A percentile compares a stretch with the other conserved stretches of the same genome.
These are phyloP conservation scores for Phragmites australis DNA, from an alignment of 176 grass and related monocot genomes.

Conservation along the genomic window DNA sequence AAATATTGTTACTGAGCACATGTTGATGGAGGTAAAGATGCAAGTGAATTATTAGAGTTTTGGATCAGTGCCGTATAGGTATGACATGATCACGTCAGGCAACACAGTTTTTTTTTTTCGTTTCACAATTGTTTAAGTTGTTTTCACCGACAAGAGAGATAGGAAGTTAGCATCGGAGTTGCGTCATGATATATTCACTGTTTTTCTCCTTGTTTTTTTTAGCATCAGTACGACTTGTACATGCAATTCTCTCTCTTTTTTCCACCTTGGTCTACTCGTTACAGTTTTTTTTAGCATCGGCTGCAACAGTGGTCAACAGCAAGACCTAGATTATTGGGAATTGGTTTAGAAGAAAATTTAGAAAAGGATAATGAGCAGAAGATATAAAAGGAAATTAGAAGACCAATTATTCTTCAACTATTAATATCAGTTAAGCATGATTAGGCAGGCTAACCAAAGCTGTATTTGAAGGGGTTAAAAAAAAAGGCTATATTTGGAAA, in stretches of 20 bases:
- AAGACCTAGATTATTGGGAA: not conserved
- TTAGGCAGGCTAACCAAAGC: no score
- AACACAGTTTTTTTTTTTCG: not conserved
- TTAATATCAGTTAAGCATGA: not conserved
- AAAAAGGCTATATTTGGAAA: not conserved
- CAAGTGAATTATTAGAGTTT: not conserved
- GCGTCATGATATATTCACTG: slow-evolving; percentile 19
- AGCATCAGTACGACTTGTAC: not conserved
- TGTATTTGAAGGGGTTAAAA: no score
- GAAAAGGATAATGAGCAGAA: not conserved
- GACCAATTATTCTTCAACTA: not conserved
- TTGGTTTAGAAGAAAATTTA: not conserved
- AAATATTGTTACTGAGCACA: not conserved
- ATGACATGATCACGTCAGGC: not conserved
- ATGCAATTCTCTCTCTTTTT: not conserved
- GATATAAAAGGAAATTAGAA: not conserved
- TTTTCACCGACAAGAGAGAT: slow-evolving; percentile 39
- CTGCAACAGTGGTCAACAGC: not conserved
- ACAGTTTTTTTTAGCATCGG: no score
- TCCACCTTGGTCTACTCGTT: not conserved
- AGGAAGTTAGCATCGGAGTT: not conserved
- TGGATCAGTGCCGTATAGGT: not conserved
- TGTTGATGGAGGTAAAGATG: slow-evolving; percentile 2
- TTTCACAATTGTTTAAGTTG: slow-evolving; percentile 17
- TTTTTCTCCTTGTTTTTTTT: not conserved